Evolutionary conservation across 2,329 filamentous ascomycete species (phyloP), one percentile per base, ranked within the genome.

Genomic region (Zelopaecilomyces penicillatus): DNA sequence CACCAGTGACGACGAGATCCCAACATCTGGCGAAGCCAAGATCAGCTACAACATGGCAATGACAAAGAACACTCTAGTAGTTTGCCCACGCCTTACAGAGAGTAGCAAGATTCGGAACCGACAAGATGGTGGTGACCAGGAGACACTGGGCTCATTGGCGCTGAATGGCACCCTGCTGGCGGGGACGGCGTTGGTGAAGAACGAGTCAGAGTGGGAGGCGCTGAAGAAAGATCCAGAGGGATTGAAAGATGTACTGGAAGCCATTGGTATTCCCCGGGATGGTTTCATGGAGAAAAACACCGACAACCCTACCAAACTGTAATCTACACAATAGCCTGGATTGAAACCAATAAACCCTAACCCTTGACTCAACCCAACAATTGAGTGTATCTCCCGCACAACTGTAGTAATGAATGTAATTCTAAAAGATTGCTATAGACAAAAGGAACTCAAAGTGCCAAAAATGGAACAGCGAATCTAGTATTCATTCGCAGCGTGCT

Each of bases 11-110:
- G 54, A 58, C 2, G 58, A 57, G 3, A 50, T 46, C 10, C 57
- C 62, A 9, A 41, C 43, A 2, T 58, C 62, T 4, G 68, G 68
- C 4, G 66, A 71, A 49, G 70, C 76, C 0, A 54, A 53, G n/a
- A 77, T 82, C 39, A 81, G 77, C 60, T 83, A 83, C 58, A 83
- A 83, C 55, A 60, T 83, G 51, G 78, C 74, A 41, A 69, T 83
- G 64, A 83, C 79, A 19, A 64, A 65, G 46, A 62, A 60, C 11
- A 65, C 63, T 1, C 68, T 83, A 57, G 75, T 74, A 0, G 47
- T 83, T 1, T 72, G 73, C 48, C 80, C 80, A 1, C 66, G 80
- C 2, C 51, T 68, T 2, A 66, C 70, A 0, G 78, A 82, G 54
- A 78, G 78, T 0, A 58, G 58, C 1, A 52, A 55, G 12, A 53